A percentile compares a stretch with the other conserved stretches of the same genome.
These are phyloP conservation scores for Erodium maritimum DNA, from an alignment of 345 rosid genomes.

Conservation along the genomic window DNA sequence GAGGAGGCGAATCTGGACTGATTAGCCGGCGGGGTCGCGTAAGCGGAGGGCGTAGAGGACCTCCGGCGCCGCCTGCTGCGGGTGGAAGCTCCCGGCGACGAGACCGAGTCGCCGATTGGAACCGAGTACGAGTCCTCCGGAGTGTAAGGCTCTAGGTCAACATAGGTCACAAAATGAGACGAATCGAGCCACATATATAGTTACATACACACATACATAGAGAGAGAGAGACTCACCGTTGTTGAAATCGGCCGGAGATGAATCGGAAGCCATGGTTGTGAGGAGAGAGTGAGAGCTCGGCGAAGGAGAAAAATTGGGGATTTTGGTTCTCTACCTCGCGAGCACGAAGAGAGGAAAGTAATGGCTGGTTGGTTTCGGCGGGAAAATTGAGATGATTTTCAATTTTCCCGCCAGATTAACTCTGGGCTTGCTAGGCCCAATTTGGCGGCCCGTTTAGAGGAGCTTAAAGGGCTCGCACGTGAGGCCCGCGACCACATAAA, in stretches of 20 bases:
- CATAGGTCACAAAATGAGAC: not conserved
- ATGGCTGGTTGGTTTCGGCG: slow-evolving; percentile 9
- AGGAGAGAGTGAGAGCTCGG: slow-evolving; percentile 10
- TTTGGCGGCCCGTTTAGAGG: not conserved
- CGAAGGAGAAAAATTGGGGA: too few relatives aligned
- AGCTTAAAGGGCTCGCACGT: too few relatives aligned
- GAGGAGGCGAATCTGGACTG: slow-evolving; percentile 24
- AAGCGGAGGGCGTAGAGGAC: slow-evolving; percentile 23
- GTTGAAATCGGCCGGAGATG: slow-evolving; percentile 34
- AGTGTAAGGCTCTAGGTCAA: slow-evolving; percentile 45
- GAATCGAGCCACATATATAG: not conserved
- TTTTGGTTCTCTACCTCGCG: too few relatives aligned
- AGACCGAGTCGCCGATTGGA: slow-evolving; percentile 51
- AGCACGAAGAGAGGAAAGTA: too few relatives aligned
- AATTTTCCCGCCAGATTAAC: not conserved
- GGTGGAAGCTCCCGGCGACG: slow-evolving; percentile 33
- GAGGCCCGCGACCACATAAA: too few relatives aligned
- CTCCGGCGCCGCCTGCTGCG: slow-evolving; percentile 9
- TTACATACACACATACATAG: slow-evolving; percentile 1
- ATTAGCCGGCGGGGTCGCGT: slow-evolving; percentile 22
- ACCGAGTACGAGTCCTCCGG: slow-evolving; percentile 54
- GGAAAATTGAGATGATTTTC: slow-evolving; percentile 9
- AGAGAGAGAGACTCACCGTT: slow-evolving; percentile 24
- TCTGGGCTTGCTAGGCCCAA: not conserved
- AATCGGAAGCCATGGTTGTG: slow-evolving; percentile 58